These are phyloP conservation scores for Lumnitzera racemosa DNA, from an alignment of 345 rosid genomes.

Conservation along the genomic window DNA sequence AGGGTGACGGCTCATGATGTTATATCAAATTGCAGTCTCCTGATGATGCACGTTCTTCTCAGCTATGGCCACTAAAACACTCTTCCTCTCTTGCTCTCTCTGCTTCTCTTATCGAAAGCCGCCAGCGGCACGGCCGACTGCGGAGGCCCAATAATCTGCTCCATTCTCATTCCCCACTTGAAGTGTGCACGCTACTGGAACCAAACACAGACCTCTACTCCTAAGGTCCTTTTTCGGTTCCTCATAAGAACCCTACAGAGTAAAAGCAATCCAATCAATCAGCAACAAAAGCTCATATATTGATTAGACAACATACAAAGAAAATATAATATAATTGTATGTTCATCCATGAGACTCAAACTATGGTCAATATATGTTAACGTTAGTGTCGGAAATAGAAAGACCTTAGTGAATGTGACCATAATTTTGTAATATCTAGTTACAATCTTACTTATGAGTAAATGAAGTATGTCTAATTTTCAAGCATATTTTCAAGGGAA, in stretches of 20 bases:
- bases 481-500: no score
- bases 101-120: conserved; percentile 35
- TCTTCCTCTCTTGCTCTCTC: no score
- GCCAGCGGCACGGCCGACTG: conserved; percentile 27
- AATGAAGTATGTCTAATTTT: no score
- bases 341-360: neutral
- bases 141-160: conserved; percentile 94
- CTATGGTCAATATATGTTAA: neutral
- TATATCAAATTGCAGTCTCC: conserved; percentile 3
- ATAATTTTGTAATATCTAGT: no score
- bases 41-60: neutral
- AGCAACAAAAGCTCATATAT: neutral
- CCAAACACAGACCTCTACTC: conserved; percentile 87
- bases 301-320: neutral
- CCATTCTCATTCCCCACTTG: conserved; percentile 86
- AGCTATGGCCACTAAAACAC: neutral
- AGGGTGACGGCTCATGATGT: conserved; percentile 17
- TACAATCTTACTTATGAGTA: no score
- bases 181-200: conserved; percentile 81
- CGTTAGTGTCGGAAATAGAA: no score
- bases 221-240: conserved; percentile 57
- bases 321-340: neutral
- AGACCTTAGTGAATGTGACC: no score
- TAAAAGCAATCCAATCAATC: no score
- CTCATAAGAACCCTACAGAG: conserved; percentile 29